Percentiles rank a stretch among this genome's conserved stretches.
Conservation (phyloP, 2,329 filamentous ascomycete species). For the Cercospora beticola region DNA sequence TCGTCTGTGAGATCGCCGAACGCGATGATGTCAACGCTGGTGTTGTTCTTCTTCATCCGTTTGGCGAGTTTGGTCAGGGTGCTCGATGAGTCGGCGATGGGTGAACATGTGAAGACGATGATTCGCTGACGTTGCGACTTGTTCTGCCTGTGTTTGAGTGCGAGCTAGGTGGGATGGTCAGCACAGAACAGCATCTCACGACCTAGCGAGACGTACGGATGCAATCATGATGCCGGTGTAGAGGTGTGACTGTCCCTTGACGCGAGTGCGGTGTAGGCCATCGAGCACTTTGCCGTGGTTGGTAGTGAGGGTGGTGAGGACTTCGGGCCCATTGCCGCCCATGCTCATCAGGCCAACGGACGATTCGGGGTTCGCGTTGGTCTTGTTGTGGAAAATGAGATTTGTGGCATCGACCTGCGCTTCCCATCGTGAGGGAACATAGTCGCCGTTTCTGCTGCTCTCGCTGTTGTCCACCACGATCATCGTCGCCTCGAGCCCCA, state of each 20-base stretch:
- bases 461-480: constrained; percentile 99
- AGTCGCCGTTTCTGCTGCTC: constrained; percentile 94
- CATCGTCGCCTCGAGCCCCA: constrained; percentile 99
- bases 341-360: constrained; percentile 98
- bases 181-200: constrained; percentile 45
- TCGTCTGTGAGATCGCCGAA: constrained; percentile 94
- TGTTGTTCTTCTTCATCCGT: constrained; percentile 98
- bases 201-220: constrained; percentile 68
- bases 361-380: constrained; percentile 91
- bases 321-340: constrained; percentile 89
- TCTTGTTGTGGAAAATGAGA: constrained; percentile 93
- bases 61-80: constrained; percentile 84
- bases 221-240: constrained; percentile 95
- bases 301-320: constrained; percentile 91
- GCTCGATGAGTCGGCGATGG: constrained; percentile 86
- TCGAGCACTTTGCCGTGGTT: constrained; percentile 95
- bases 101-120: constrained; percentile 94
- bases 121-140: constrained; percentile 95
- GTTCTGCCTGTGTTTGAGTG: constrained; percentile 96
- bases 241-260: constrained; percentile 82
- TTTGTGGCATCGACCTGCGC: constrained; percentile 93
- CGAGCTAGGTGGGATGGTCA: constrained; percentile 63
- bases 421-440: constrained; percentile 87
- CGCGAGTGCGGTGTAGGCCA: constrained; percentile 89
- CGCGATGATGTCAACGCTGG: constrained; percentile 89